Base-by-base conservation (phyloP, 805 yeast genomes). In the Ogataea pignaliae region DNA sequence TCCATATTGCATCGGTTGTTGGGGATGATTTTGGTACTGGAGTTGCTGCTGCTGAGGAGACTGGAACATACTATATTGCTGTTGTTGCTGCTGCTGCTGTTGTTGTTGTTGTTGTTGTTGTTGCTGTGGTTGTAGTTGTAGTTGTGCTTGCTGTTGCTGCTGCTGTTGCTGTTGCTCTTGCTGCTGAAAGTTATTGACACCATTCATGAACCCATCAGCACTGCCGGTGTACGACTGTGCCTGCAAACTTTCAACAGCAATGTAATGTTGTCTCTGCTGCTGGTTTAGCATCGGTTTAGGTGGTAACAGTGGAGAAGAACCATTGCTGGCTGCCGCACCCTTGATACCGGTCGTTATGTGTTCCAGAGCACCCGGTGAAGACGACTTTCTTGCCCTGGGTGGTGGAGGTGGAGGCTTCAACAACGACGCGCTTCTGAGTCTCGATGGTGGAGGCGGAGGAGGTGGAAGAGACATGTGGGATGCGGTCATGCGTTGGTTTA, bases 201-300 rank as follows among this genome's bases (percentile, higher is more conserved):
- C 14, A 18, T n/a, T 30, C 14, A 10, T 13, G 6, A 12, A 12
- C 33, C 13, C 14, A 4, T 33, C 14, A 18, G 36, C 17, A 13
- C 30, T 21, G 7, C 51, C 51, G 1, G 48, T 48, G 21, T 42
- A 47, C 29, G 44, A 39, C 4, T 4, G 7, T 4, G 54, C 43
- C 10, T 45, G 39, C 17, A 45, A 37, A 39, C 21, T 42, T 1
- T 43, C 54, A 0, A 54, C 47, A 4, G 60, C 42, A 10, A 60
- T 45, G 43, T 53, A 57, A 30, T 60, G 61, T 41, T 60, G 60
- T 29, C 54, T 52, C 39, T 62, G 66, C 11, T 54, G 47, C 13
- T 51, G 55, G 45, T 48, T 61, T 28, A 62, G 43, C 5, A 50
- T 10, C 9, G 67, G 67, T 40, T 61, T 63, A 0, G 65, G 66